Conservation (phyloP, 345 rosid genomes). For the Eucalyptus leucophloia region DNA sequence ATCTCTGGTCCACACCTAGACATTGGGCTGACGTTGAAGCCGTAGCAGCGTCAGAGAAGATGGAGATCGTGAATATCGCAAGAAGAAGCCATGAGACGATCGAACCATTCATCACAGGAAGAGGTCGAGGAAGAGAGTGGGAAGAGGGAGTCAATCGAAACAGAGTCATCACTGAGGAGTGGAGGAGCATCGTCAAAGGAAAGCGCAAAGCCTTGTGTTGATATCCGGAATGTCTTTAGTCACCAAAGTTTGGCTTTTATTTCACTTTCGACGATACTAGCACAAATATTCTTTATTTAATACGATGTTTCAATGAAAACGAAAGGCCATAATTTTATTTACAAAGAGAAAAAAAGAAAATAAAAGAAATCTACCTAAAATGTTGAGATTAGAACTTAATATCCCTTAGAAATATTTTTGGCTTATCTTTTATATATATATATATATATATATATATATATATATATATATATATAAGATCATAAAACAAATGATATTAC, state of each 20-base stretch:
- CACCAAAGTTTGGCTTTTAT: not conserved
- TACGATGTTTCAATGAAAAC: too few relatives aligned
- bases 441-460: too few relatives aligned
- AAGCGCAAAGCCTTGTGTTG: not conserved
- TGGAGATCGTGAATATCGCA: not conserved
- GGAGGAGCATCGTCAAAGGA: accelerated
- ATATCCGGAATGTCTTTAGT: accelerated
- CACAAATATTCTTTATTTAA: too few relatives aligned
- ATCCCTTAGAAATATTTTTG: not conserved
- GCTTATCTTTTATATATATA: not conserved
- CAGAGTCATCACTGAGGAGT: not conserved
- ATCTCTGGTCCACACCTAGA: not conserved
- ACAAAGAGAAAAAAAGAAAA: not conserved
- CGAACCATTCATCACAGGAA: not conserved
- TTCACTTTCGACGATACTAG: not conserved
- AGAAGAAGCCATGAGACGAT: not conserved
- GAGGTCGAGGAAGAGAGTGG: not conserved
- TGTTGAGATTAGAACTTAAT: not conserved
- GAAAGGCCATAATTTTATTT: not conserved
- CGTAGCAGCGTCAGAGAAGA: not conserved
- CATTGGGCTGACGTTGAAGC: not conserved
- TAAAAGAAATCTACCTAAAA: too few relatives aligned
- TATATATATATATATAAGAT: too few relatives aligned
- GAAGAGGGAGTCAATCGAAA: not conserved
- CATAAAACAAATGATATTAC: not conserved